phyloP scores from a whole-genome alignment of 2,329 filamentous ascomycete genomes.

The Pyricularia grisea region DNA sequence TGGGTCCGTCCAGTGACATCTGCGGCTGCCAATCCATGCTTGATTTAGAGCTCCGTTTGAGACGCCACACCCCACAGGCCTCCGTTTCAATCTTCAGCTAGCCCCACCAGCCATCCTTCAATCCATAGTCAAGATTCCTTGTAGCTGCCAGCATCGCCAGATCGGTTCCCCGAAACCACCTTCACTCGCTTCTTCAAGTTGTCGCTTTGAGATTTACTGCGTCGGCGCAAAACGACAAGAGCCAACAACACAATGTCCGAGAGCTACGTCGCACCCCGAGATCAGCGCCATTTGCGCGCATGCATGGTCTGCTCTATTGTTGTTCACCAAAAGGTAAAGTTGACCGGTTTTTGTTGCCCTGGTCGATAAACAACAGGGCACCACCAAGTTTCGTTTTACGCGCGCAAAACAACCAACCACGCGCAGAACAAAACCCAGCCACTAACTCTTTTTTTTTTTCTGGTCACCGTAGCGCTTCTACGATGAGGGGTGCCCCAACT shows the following conservation, averaged over 20 bases:
- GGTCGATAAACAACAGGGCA: background rate
- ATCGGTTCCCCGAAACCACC: background rate
- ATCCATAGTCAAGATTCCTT: background rate
- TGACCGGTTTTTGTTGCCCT: constrained; percentile 12
- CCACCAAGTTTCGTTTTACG: background rate
- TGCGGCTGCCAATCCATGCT: background rate
- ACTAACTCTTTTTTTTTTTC: background rate
- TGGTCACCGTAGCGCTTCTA: constrained; percentile 59
- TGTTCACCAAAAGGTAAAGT: constrained; percentile 62
- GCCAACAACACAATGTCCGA: constrained; percentile 26
- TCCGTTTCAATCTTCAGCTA: background rate
- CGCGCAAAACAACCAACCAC: background rate
- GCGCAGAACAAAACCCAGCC: background rate
- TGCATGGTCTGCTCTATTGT: constrained; percentile 99
- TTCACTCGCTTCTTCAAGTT: background rate
- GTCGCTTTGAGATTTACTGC: background rate
- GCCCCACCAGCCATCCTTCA: background rate
- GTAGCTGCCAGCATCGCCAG: background rate
- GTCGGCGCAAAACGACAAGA: background rate
- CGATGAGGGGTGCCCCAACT: constrained; percentile 88
- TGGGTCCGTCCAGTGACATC: background rate
- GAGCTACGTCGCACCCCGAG: constrained; percentile 62
- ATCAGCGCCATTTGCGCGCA: constrained; percentile 81
- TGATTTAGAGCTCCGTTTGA: background rate
- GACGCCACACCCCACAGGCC: background rate